phyloP scores from a whole-genome alignment of 169 alveolate species.

The Cryptosporidium muris region DNA sequence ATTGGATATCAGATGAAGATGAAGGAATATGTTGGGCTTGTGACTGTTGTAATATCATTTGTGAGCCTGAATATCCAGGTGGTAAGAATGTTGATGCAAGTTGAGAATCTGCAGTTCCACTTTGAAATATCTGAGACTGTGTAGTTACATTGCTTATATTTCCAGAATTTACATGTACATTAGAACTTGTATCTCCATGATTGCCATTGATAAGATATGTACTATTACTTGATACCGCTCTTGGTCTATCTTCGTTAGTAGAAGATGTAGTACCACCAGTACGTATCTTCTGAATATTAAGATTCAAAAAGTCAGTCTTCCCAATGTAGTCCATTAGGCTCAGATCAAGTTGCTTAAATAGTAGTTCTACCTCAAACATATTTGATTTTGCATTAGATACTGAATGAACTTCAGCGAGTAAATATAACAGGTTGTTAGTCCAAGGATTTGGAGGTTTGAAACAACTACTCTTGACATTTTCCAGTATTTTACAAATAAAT shows the following conservation, averaged over 20 bases:
- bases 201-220: conserved; percentile 49
- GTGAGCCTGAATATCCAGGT: conserved; percentile 25
- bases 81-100: conserved; percentile 63
- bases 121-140: not conserved
- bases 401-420: conserved; percentile 87
- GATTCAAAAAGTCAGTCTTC: conserved; percentile 20
- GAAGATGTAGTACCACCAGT: conserved; percentile 14
- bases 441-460: conserved; percentile 93
- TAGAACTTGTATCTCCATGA: not conserved
- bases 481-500: conserved; percentile 85
- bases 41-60: conserved; percentile 71
- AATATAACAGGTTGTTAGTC: conserved; percentile 86
- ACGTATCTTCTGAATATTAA: conserved; percentile 21
- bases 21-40: conserved; percentile 71
- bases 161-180: conserved; percentile 19
- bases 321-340: conserved; percentile 67
- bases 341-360: conserved; percentile 83
- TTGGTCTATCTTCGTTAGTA: conserved; percentile 52
- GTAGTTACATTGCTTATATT: conserved; percentile 17
- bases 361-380: conserved; percentile 89
- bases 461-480: conserved; percentile 79
- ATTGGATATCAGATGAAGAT: conserved; percentile 61
- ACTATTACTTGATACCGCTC: not conserved
- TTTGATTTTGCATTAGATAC: conserved; percentile 80
- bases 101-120: conserved; percentile 14